Evolutionary conservation across 495 filamentous ascomycete species (phyloP), one percentile per base, ranked within the genome.

Genomic region (Penicillium arizonense): DNA sequence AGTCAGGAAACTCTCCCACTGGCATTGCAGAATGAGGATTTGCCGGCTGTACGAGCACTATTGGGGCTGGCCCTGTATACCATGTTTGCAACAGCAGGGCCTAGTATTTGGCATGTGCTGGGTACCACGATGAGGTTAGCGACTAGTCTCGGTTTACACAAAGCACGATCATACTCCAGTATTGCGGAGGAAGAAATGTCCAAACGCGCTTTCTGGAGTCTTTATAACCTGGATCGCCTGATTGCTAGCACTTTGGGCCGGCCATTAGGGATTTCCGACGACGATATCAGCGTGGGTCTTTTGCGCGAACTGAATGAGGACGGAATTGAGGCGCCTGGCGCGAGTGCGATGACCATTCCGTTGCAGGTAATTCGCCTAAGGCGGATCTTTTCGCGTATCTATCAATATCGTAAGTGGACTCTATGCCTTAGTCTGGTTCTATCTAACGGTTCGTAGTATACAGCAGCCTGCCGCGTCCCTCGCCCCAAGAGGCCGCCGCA

Each of bases 21-120:
- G 44, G 70, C 71, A 3, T 42, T 77, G 34, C 74, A 75, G 50
- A 77, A 74, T 44, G 74, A 77, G 44, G 74, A 77, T 40, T 37
- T 75, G 34, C 57, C 71, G 2, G 70, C 74, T 5, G 56, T 81
- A 20, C 71, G 77, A 34, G 75, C 76, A 2, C 52, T 79, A 36
- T 62, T 81, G 23, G 73, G 77, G n/a, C 47, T 80, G 26, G 76
- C 76, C 0, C 56, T 80, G 21, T 81, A 80, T 52, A 78, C 78
- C 0, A 66, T 77, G 61, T 80, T 80, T 56, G 67, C 77, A 2
- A 76, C 77, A 1, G 62, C 73, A 3, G 77, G 74, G 0, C 78
- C 78, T 1, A 78, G 78, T 39, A 73, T 81, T 12, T 81, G 78
- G 78, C 78, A 81, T 62, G 65, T 81, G 12, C 53, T 81, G 50